A percentile compares a stretch with the other conserved stretches of the same genome.
Evolutionary conservation across 441 rosid genomes (phyloP).

Genomic region (Kokia cookei): DNA sequence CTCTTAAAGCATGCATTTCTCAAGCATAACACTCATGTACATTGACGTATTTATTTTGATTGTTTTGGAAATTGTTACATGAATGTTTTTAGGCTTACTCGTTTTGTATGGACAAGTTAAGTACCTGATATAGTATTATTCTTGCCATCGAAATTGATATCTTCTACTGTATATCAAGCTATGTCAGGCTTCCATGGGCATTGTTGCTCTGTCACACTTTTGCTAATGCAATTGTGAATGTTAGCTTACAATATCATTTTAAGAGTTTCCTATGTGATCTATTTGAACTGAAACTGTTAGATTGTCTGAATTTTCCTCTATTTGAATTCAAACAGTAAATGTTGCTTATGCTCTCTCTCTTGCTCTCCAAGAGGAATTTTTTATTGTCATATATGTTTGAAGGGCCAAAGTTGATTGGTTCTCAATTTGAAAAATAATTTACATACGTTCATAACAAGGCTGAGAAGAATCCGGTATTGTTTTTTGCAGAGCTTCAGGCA

Average conservation of each 20-base stretch:
- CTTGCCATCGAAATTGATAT: background rate
- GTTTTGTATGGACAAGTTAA: background rate
- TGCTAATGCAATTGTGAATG: background rate
- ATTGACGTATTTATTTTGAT: background rate
- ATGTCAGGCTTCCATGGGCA: background rate
- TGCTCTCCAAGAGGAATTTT: background rate
- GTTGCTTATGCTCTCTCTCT: background rate
- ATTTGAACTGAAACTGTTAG: background rate
- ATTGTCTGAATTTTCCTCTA: background rate
- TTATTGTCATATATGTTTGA: background rate
- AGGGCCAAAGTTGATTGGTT: background rate
- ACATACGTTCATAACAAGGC: background rate
- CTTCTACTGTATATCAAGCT: background rate
- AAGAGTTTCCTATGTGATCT: background rate
- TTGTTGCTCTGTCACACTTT: background rate
- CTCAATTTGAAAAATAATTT: background rate
- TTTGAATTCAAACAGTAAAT: background rate
- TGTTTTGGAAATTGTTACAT: background rate
- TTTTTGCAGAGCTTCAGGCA: conserved; percentile 80
- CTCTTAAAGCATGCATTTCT: background rate
- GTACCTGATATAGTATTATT: background rate
- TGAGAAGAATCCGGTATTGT: background rate
- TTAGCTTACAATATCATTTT: background rate
- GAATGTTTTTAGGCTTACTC: background rate
- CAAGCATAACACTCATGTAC: background rate